Base-by-base conservation (phyloP, 495 filamentous ascomycete genomes). In the Xylaria palmicola region DNA sequence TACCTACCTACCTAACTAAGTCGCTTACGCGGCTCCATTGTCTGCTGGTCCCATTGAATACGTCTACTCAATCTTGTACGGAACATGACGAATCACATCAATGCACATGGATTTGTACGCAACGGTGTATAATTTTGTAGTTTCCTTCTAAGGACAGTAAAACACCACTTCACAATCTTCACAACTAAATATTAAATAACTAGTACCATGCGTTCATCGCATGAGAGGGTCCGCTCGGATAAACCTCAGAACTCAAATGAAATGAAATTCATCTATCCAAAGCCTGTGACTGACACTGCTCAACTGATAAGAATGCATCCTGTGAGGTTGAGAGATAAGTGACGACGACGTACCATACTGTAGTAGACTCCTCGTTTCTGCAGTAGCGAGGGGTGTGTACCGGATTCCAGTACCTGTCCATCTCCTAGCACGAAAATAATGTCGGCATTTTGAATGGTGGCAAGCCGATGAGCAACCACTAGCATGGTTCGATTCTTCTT, bases 401-500 rank as follows among this genome's bases (percentile, higher is more conserved):
- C 83, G 41, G 67, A 74, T 70, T 86, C 84, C 27, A 84, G 68
- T 39, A 86, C 80, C 59, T 72, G 71, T 3, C 77, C 78, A 40
- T 85, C 82, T 22, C 75, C 79, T 6, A 84, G 70, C 48, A 87
- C 81, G 59, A 79, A 83, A 49, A 84, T 86, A 39, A 81, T 63
- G 65, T 86, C 84, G 22, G 83, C 84, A 63, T 83, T 80, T 61
- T 82, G 80, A 19, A 86, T 75, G 5, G 83, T 86, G 12, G 79
- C 78, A 37, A 86, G 71, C 39, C 84, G 73, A 68, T 89, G 86
- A 5, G 90, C 91, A 52, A 93, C 89, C 6, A 88, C 90, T 53
- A 95, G 79, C 69, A 91, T 89, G 0, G 89, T 95, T 56, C 88
- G 73, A 50, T 79, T 80, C 59, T 78, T 79, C 29, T 83, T 81